Evolutionary conservation across 352 stramenopile species (phyloP).

Genomic region (Plasmopara halstedii): DNA sequence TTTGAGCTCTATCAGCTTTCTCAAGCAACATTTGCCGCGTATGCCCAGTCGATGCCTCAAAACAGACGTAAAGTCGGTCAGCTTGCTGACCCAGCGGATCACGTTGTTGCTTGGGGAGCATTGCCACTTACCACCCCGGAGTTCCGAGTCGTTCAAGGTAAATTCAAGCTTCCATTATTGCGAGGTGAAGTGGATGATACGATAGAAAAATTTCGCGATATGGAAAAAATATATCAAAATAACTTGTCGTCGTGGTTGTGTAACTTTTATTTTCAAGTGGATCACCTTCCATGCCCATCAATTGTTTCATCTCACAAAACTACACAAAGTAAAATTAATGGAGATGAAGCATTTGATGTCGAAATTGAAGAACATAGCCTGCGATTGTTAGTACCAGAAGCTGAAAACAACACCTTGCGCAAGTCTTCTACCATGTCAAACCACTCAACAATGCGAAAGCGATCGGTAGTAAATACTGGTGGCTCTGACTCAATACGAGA

Average conservation of each 20-base stretch:
- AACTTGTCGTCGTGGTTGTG: slow-evolving; percentile 84
- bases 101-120: slow-evolving; percentile 79
- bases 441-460: slow-evolving; percentile 5
- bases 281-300: slow-evolving; percentile 27
- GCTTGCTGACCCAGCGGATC: slow-evolving; percentile 32
- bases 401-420: slow-evolving; percentile 38
- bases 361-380: slow-evolving; percentile 44
- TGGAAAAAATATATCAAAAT: slow-evolving; percentile 54
- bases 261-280: slow-evolving; percentile 85
- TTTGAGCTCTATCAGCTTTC: slow-evolving; percentile 47
- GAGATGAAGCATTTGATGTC: slow-evolving; percentile 26
- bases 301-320: slow-evolving; percentile 8
- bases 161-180: slow-evolving; percentile 81
- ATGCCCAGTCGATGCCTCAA: slow-evolving; percentile 4
- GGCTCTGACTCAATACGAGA: not conserved
- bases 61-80: slow-evolving; percentile 8
- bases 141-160: slow-evolving; percentile 53
- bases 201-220: slow-evolving; percentile 64
- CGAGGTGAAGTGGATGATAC: slow-evolving; percentile 76
- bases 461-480: not conserved
- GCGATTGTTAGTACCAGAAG: slow-evolving; percentile 14
- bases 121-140: slow-evolving; percentile 68
- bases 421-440: slow-evolving; percentile 13
- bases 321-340: not conserved
- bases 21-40: slow-evolving; percentile 2